These are phyloP conservation scores for Monosporozyma aerobia DNA, from an alignment of 805 yeast species.

Conservation along the genomic window DNA sequence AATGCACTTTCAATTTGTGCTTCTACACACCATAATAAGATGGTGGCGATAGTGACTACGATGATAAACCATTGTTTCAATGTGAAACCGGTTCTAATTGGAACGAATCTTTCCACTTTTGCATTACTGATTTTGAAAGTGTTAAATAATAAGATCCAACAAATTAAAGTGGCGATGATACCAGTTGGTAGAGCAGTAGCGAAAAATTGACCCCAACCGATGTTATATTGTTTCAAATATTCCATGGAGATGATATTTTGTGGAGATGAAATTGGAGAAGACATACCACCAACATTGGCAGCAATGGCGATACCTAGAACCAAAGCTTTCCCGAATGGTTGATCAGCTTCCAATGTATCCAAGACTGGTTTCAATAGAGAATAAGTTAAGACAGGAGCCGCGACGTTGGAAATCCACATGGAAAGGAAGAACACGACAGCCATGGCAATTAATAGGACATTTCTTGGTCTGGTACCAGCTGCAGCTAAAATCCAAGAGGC, in stretches of 20 bases:
- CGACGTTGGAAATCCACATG: constrained; percentile 96
- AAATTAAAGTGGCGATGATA: constrained; percentile 46
- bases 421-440: constrained; percentile 73
- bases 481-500: constrained; percentile 74
- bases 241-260: constrained; percentile 88
- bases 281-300: constrained; percentile 91
- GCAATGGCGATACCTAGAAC: constrained; percentile 87
- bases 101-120: constrained; percentile 38
- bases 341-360: constrained; percentile 64
- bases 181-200: constrained; percentile 80
- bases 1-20: constrained; percentile 58
- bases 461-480: constrained; percentile 78
- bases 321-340: constrained; percentile 74
- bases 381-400: constrained; percentile 87
- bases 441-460: constrained; percentile 73
- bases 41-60: constrained; percentile 59
- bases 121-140: constrained; percentile 45
- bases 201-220: constrained; percentile 89
- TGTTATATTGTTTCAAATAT: constrained; percentile 57
- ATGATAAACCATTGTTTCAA: constrained; percentile 66
- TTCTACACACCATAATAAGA: constrained; percentile 82
- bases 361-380: constrained; percentile 81
- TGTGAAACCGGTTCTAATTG: constrained; percentile 58
- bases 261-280: constrained; percentile 94
- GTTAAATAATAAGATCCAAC: constrained; percentile 60